Evolutionary conservation across 257 asterid species (phyloP).

Genomic region (Ocimum tenuiflorum): DNA sequence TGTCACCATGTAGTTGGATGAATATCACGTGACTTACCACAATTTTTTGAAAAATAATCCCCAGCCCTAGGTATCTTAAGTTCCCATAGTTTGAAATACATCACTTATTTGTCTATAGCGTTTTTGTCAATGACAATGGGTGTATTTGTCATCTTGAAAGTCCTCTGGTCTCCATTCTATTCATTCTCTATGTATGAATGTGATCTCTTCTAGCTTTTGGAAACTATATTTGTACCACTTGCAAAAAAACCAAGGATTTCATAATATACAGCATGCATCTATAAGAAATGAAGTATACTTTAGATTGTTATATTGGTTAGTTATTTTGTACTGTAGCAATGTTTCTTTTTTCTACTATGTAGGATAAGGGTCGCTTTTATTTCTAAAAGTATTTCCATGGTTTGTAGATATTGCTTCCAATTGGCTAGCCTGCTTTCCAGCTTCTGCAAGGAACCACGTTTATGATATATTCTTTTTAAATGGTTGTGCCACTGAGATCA

Average conservation of each 20-base stretch:
- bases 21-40: not conserved
- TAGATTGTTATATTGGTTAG: constrained; percentile 11
- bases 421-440: constrained; percentile 89
- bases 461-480: constrained; percentile 72
- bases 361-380: not conserved
- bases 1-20: not conserved
- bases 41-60: not conserved
- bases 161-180: not conserved
- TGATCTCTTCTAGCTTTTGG: not conserved
- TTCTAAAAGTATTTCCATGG: constrained; percentile 19
- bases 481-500: constrained; percentile 54
- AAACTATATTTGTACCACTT: not conserved
- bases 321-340: constrained; percentile 3
- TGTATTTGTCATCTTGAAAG: not conserved
- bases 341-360: not conserved
- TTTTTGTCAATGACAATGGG: not conserved
- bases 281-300: not conserved
- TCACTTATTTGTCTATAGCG: no score
- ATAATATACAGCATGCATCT: not conserved
- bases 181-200: not conserved
- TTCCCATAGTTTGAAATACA: no score
- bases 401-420: constrained; percentile 64
- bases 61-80: no score
- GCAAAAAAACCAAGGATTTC: constrained; percentile 4
- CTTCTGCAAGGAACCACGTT: constrained; percentile 61